Conservation (phyloP, 495 filamentous ascomycete genomes). For the Niebla homalea region DNA sequence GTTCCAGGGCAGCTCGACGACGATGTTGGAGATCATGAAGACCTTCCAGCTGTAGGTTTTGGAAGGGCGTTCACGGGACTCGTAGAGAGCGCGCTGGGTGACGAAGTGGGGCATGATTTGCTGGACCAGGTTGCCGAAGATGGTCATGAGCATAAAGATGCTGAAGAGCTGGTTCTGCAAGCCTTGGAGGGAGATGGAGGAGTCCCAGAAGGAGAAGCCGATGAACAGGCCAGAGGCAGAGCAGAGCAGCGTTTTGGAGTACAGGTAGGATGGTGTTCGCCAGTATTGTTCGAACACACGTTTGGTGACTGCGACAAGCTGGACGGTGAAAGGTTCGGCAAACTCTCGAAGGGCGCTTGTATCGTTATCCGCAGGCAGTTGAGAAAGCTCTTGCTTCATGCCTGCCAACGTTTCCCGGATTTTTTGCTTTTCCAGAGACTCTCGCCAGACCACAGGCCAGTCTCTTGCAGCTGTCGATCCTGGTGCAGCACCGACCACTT, state of each 20-base stretch:
- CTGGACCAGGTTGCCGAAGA: slow-evolving; percentile 62
- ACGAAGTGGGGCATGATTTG: slow-evolving; percentile 83
- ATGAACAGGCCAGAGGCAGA: slow-evolving; percentile 53
- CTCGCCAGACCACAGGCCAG: slow-evolving; percentile 72
- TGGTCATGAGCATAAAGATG: slow-evolving; percentile 69
- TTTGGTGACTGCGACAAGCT: slow-evolving; percentile 37
- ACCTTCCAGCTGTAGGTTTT: slow-evolving; percentile 74
- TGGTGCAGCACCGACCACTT: slow-evolving; percentile 86
- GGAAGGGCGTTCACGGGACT: slow-evolving; percentile 71
- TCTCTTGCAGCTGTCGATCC: slow-evolving; percentile 61
- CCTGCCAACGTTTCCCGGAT: slow-evolving; percentile 57
- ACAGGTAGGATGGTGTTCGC: slow-evolving; percentile 78
- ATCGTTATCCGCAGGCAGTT: slow-evolving; percentile 16
- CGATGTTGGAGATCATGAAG: slow-evolving; percentile 67
- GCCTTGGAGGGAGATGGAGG: slow-evolving; percentile 56
- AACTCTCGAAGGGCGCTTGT: slow-evolving; percentile 33
- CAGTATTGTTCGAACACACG: slow-evolving; percentile 84
- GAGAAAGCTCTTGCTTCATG: slow-evolving; percentile 34
- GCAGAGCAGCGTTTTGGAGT: slow-evolving; percentile 51
- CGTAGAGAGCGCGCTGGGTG: slow-evolving; percentile 65
- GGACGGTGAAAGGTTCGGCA: slow-evolving; percentile 39
- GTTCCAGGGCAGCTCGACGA: slow-evolving; percentile 67
- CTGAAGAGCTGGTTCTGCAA: slow-evolving; percentile 80
- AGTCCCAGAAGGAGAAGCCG: slow-evolving; percentile 75
- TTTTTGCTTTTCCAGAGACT: slow-evolving; percentile 53